A percentile compares a stretch with the other conserved stretches of the same genome.
phyloP scores from a whole-genome alignment of 2,329 filamentous ascomycete species.

The Sporothrix sp. region DNA sequence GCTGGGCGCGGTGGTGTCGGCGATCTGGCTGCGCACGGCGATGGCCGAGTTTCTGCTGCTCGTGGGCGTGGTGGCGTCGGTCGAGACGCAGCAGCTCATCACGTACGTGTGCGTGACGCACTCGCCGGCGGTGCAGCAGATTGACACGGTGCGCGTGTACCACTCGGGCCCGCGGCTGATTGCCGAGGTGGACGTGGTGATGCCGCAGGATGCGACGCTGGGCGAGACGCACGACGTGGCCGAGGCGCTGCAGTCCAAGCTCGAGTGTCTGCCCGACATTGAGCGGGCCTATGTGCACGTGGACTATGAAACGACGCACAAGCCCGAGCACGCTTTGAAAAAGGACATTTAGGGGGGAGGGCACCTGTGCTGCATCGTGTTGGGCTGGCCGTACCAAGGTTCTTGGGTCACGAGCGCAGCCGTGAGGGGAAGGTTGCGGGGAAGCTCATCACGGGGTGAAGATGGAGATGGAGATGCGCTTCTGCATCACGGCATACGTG shows the following conservation, averaged over 20 bases:
- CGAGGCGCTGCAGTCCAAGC: constrained; percentile 86
- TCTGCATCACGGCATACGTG: too few relatives aligned
- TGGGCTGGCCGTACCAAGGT: too few relatives aligned
- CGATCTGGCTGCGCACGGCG: constrained; percentile 75
- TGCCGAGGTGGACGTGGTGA: constrained; percentile 93
- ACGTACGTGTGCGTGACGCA: constrained; percentile 96
- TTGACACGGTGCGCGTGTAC: constrained; percentile 92
- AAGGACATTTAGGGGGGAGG: constrained; percentile 41
- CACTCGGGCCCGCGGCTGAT: constrained; percentile 82
- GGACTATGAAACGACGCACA: constrained; percentile 93
- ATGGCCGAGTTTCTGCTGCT: constrained; percentile 84
- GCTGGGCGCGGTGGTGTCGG: constrained; percentile 66
- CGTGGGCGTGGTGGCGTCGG: constrained; percentile 79
- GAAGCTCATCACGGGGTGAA: not conserved
- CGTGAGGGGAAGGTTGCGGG: too few relatives aligned
- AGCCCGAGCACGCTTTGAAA: constrained; percentile 67
- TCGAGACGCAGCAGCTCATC: constrained; percentile 81
- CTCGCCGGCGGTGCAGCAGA: constrained; percentile 66
- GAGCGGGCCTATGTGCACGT: constrained; percentile 95
- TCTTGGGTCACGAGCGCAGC: too few relatives aligned
- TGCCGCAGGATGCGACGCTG: constrained; percentile 66
- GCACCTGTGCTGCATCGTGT: too few relatives aligned
- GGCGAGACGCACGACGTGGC: constrained; percentile 83
- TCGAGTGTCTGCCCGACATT: constrained; percentile 83
- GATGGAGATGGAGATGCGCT: not conserved